Percentiles rank a stretch among this genome's conserved stretches.
Conservation (phyloP, 1,139 yeast species). For the Taphrina deformans region DNA sequence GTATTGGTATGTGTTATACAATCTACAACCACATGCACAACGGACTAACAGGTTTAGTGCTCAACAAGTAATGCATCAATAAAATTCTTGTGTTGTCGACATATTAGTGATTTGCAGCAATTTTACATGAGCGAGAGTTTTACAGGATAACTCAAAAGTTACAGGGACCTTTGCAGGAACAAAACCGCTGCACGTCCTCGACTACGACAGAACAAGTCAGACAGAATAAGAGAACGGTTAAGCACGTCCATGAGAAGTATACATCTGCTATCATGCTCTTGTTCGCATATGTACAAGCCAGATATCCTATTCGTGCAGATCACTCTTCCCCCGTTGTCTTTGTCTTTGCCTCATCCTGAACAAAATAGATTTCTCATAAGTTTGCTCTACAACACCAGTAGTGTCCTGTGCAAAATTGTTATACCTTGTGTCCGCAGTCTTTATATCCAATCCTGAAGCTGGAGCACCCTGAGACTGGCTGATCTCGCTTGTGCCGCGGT, state of each 20-base stretch:
- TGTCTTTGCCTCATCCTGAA: slow-evolving; percentile 16
- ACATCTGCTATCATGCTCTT: background rate
- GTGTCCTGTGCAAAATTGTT: too few relatives aligned
- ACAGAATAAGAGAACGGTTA: background rate
- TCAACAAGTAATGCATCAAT: slow-evolving; percentile 14
- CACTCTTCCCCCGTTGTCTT: background rate
- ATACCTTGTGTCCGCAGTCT: too few relatives aligned
- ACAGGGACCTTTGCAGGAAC: background rate
- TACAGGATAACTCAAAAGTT: background rate
- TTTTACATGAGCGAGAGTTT: slow-evolving; percentile 11
- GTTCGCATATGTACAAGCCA: background rate
- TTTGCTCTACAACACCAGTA: too few relatives aligned
- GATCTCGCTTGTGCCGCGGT: too few relatives aligned
- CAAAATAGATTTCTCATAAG: background rate
- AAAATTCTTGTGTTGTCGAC: too few relatives aligned
- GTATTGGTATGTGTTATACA: slow-evolving; percentile 57
- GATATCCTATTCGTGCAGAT: background rate
- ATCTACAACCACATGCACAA: background rate
- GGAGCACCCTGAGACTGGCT: too few relatives aligned
- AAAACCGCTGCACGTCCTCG: background rate
- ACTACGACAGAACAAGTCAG: background rate
- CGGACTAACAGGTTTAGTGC: background rate
- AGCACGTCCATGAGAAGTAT: background rate
- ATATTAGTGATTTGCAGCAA: slow-evolving; percentile 8
- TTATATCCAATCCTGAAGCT: too few relatives aligned